Evolutionary conservation across 2,329 filamentous ascomycete genomes (phyloP).

Genomic region (Hypoxylon sp.): DNA sequence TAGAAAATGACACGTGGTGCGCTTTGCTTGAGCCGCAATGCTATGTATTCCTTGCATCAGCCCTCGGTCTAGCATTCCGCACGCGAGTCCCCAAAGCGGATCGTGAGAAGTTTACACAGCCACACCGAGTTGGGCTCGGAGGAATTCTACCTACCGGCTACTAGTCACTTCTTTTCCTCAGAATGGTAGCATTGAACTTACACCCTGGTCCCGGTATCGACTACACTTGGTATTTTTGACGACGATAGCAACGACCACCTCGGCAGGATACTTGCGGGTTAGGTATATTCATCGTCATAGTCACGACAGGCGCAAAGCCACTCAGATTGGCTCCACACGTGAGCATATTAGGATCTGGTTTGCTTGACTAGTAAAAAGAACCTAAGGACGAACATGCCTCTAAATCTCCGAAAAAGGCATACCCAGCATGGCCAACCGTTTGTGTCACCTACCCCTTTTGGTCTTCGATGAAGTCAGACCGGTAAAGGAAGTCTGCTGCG

Average conservation of each 20-base stretch:
- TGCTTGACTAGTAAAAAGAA: constrained; percentile 17
- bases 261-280: too few relatives aligned
- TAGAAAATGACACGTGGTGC: constrained; percentile 11
- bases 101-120: constrained; percentile 4
- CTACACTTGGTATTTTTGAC: too few relatives aligned
- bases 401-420: constrained; percentile 6
- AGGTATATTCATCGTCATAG: too few relatives aligned
- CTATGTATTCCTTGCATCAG: constrained; percentile 7
- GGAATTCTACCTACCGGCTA: not conserved
- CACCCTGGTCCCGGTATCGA: constrained; percentile 15
- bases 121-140: not conserved
- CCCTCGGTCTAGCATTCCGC: not conserved
- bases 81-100: not conserved
- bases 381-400: constrained; percentile 4
- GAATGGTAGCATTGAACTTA: constrained; percentile 5
- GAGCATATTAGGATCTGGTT: constrained; percentile 10
- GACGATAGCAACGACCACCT: too few relatives aligned
- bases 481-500: constrained; percentile 2
- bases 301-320: constrained; percentile 22
- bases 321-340: constrained; percentile 1
- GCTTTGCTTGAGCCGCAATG: constrained; percentile 24
- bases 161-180: not conserved
- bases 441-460: constrained; percentile 31
- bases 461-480: constrained; percentile 17
- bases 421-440: constrained; percentile 10